Base-by-base conservation (phyloP, 768 basidiomycete genomes). In the Mycena belliarum region DNA sequence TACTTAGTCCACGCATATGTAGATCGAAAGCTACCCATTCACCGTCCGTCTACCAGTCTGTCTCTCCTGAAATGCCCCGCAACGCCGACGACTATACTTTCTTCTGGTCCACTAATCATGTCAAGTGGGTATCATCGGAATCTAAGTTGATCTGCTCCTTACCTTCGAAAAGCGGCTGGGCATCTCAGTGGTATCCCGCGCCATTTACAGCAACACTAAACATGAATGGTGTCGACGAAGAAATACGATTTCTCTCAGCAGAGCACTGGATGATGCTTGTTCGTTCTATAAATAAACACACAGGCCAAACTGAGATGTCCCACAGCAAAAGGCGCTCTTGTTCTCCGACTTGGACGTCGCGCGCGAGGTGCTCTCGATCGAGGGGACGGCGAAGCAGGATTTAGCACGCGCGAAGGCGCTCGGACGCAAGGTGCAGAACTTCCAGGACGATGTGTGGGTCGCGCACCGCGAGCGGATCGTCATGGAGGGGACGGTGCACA, bases 251-350 rank as follows among this genome's bases (percentile, higher is more conserved):
- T 65, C 70, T 69, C 7, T 79, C 81, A 3, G 76, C 82, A 0
- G 86, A 87, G 68, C 84, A 87, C 61, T 86, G 79, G 79, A 87
- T 87, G 85, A 88, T 86, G 86, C 73, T 80, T 38, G 61, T 63
- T 37, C 8, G 57, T 48, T 14, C 3, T 29, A 35, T 15, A 35
- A 35, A 35, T 35, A 35, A 35, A 35, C 33, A n/a, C n/a, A n/a
- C n/a, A n/a, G n/a, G n/a, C n/a, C 14, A 32, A 35, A 35, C 33
- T 35, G 33, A 32, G 29, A 32, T 6, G 12, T 12, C 4, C 33
- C 6, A 35, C 33, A 63, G 62, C 78, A 80, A 50, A 86, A 87
- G 66, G 84, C 85, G 8, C 64, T 84, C 5, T 62, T 86, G 3
- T 87, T 87, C 70, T 63, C 66, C 14, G 83, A 86, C 63, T 37